Conservation (phyloP, 257 asterid genomes). For the Asclepias syriaca region DNA sequence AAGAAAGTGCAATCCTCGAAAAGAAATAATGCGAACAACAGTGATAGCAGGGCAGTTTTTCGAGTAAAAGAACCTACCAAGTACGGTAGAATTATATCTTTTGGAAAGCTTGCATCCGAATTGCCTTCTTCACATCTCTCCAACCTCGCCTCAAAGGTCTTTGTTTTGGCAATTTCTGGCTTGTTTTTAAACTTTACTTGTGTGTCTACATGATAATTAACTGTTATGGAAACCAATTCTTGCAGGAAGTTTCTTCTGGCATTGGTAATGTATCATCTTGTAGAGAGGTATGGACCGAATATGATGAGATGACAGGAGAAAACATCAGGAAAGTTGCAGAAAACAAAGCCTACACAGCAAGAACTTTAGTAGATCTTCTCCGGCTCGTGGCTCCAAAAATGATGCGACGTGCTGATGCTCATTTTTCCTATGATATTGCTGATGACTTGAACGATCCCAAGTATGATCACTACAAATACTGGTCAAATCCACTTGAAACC, state of each 20-base stretch:
- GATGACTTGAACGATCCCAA: slow-evolving; percentile 71
- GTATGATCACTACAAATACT: slow-evolving; percentile 67
- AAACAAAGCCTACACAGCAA: slow-evolving; percentile 54
- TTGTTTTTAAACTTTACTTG: not conserved
- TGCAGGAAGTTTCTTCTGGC: slow-evolving; percentile 21
- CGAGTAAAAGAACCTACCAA: slow-evolving; percentile 38
- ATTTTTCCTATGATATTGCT: slow-evolving; percentile 88
- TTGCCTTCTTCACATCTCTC: slow-evolving; percentile 51
- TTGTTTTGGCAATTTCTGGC: not conserved
- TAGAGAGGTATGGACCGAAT: slow-evolving; percentile 72
- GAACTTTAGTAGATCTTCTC: slow-evolving; percentile 57
- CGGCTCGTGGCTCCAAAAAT: slow-evolving; percentile 72
- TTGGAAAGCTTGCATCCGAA: slow-evolving; percentile 59
- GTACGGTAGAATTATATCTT: slow-evolving; percentile 70
- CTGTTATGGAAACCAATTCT: slow-evolving; percentile 8
- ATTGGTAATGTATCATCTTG: slow-evolving; percentile 38
- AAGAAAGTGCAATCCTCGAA: slow-evolving; percentile 18
- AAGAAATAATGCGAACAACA: slow-evolving; percentile 29
- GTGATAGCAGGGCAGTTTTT: slow-evolving; percentile 22
- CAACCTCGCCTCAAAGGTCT: slow-evolving; percentile 36
- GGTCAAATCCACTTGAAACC: slow-evolving; percentile 97
- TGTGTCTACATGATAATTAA: not conserved
- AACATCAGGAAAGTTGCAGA: slow-evolving; percentile 40
- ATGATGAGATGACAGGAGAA: slow-evolving; percentile 56
- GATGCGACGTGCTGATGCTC: slow-evolving; percentile 82